Base-by-base conservation (phyloP, 2,329 filamentous ascomycete genomes). In the Alternaria panax region DNA sequence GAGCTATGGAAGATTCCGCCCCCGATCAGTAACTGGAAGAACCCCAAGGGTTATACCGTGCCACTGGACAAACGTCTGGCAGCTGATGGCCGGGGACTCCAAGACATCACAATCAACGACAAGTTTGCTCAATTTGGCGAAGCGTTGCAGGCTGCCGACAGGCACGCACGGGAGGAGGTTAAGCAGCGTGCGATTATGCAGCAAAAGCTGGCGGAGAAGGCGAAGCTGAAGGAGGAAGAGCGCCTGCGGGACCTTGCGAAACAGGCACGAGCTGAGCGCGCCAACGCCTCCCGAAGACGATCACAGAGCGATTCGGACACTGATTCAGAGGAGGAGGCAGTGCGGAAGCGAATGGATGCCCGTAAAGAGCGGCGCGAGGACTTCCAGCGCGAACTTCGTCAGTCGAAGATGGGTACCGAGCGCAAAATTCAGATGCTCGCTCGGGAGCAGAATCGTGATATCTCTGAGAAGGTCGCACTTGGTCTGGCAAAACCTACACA, bases 11-110 rank as follows among this genome's bases (percentile, higher is more conserved):
- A 90, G 73, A 97, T 92, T 30, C 89, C 89, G 0, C 93, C 94
- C 2, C 92, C 94, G 0, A 90, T 99, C 2, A 96, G 92, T 20
- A 98, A 98, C 79, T 99, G 95, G 95, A 99, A 99, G 86, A 99
- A 99, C 78, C 92, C 94, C 1, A 98, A 98, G 82, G 95, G 95
- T 71, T 99, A 97, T 75, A 99, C 95, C 0, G 92, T 99, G 1
- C 92, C 95, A 0, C 80, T 99, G 51, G 95, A 99, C 78, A 99
- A 99, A 83, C 90, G 95, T 75, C 81, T 99, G 68, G 95, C 95
- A 18, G 94, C 95, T 8, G 94, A 98, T 77, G 95, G 95, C 12
- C 87, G 95, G 71, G 92, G 92, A 0, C 77, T 99, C 63, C 93
- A 97, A 78, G 95, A 99, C 75, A 88, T 97, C 41, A 90, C 92